Evolutionary conservation across 139 green algal genomes (phyloP).

Genomic region (Chlorella sp.): DNA sequence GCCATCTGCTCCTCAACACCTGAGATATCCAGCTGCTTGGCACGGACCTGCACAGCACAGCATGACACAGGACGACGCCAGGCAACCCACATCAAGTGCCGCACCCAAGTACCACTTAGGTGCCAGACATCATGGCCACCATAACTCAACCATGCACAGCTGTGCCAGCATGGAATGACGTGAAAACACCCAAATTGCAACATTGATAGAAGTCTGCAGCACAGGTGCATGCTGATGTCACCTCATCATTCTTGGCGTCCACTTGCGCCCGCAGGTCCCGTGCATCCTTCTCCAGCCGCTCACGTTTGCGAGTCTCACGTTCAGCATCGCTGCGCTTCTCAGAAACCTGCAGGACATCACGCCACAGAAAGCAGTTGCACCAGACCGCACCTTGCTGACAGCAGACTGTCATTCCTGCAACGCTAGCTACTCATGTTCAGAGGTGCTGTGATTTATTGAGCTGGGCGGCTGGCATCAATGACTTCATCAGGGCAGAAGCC

Average conservation of each 20-base stretch:
- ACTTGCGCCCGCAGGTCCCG: slow-evolving; percentile 60
- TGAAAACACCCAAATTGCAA: no score
- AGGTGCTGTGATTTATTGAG: no score
- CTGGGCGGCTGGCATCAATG: no score
- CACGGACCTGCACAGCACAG: slow-evolving; percentile 23
- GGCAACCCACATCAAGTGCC: background rate
- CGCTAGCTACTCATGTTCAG: no score
- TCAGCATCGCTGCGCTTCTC: slow-evolving; percentile 71
- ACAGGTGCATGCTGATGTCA: no score
- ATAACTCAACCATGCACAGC: background rate
- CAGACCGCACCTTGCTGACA: slow-evolving; percentile 53
- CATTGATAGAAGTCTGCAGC: no score
- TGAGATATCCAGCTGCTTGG: no score
- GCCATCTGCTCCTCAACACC: slow-evolving; percentile 55
- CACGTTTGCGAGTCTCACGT: slow-evolving; percentile 58
- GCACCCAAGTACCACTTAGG: no score
- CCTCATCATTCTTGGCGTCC: slow-evolving; percentile 64
- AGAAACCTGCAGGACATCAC: slow-evolving; percentile 44
- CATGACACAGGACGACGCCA: no score
- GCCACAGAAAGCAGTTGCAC: slow-evolving; percentile 57
- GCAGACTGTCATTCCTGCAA: slow-evolving; percentile 56
- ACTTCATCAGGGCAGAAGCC: no score
- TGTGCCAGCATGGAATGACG: slow-evolving; percentile 62
- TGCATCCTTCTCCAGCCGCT: slow-evolving; percentile 73
- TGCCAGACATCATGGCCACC: no score